Evolutionary conservation across 2,329 filamentous ascomycete species (phyloP), one percentile per base, ranked within the genome.

Genomic region (Xylaria sp.): DNA sequence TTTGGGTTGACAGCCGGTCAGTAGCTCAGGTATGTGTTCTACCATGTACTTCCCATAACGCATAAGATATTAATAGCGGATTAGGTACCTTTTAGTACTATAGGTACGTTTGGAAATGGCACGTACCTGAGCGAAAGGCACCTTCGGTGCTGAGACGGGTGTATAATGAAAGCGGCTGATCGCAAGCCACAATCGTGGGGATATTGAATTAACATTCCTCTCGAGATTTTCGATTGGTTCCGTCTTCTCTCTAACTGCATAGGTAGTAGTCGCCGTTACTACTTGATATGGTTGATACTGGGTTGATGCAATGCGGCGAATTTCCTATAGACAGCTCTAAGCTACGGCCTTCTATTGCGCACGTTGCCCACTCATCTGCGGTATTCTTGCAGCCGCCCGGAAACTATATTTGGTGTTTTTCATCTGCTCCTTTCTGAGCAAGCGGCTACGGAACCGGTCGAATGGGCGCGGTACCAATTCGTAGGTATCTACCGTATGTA

Each of bases 161-260:
- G 46, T 28, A 28, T 28, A 28, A 44, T 44, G 55, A 46, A 44
- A 46, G 46, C 55, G 55, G 55, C 37, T 54, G 55, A 59, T 65
- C 23, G 48, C 37, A 65, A 54, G 60, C 37, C 54, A 50, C 28
- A 18, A 23, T 61, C 48, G 63, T 18, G n/a, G 39, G 31, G 31
- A 59, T 54, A 55, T 60, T 55, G 50, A 48, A 37, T 39, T 39
- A 28, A 55, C 23, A 55, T 63, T 48, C 60, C 23, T 34, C 9
- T 44, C 23, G 9, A 18, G 5, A 20, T 46, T 55, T 55, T 28
- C 23, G 25, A 63, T 63, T 63, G 60, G 60, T 50, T 31, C 37
- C 50, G 50, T 7, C 18, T 25, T 8, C 7, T 44, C 28, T 28
- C 28, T 2, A 28, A 28, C 28, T 28, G 25, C n/a, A n/a, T n/a